Conservation (phyloP, 2,329 filamentous ascomycete genomes). For the Calonectria pteridis region DNA sequence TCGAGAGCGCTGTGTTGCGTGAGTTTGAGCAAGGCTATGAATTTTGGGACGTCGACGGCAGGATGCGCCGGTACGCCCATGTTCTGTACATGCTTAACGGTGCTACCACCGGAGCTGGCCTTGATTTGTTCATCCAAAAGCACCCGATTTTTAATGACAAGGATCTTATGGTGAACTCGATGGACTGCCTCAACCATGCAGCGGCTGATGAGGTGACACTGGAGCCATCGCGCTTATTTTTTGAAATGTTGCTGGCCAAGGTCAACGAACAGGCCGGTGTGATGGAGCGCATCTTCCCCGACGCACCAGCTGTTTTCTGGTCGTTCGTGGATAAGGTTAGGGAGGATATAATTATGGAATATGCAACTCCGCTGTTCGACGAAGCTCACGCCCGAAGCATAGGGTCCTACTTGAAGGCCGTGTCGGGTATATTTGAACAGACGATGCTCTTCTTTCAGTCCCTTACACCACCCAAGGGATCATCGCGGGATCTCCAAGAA, state of each 20-base stretch:
- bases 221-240: slow-evolving; percentile 85
- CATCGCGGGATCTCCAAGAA: slow-evolving; percentile 70
- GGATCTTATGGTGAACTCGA: slow-evolving; percentile 74
- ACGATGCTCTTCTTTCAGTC: slow-evolving; percentile 81
- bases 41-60: slow-evolving; percentile 86
- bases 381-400: slow-evolving; percentile 84
- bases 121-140: slow-evolving; percentile 90
- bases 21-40: slow-evolving; percentile 97
- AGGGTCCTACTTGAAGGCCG: slow-evolving; percentile 84
- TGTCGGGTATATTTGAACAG: slow-evolving; percentile 91
- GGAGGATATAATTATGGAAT: slow-evolving; percentile 88
- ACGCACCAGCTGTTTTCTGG: slow-evolving; percentile 77
- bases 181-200: slow-evolving; percentile 83
- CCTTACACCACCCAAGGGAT: slow-evolving; percentile 75
- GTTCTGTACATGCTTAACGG: slow-evolving; percentile 88
- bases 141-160: slow-evolving; percentile 85
- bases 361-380: slow-evolving; percentile 86
- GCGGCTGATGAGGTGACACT: slow-evolving; percentile 77
- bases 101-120: slow-evolving; percentile 71
- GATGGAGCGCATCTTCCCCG: slow-evolving; percentile 86
- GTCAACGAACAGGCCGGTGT: slow-evolving; percentile 86
- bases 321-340: slow-evolving; percentile 84
- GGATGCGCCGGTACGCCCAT: slow-evolving; percentile 90
- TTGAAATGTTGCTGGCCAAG: slow-evolving; percentile 78
- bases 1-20: slow-evolving; percentile 89